Conservation (phyloP, 345 rosid species). For the Gynandropsis gynandra region DNA sequence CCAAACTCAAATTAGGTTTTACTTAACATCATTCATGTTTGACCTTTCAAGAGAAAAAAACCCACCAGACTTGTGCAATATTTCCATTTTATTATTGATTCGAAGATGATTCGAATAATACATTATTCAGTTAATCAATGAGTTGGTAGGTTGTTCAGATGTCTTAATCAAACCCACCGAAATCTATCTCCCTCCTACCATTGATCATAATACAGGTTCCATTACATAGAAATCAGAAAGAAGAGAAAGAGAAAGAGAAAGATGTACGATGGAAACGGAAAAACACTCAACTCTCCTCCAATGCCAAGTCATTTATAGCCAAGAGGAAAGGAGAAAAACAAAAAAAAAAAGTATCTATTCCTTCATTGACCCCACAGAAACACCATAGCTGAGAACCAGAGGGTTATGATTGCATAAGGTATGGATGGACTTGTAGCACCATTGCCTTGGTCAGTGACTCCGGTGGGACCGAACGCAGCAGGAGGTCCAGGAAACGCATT, state of each 20-base stretch:
- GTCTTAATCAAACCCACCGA: constrained; percentile 17
- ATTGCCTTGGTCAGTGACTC: constrained; percentile 13
- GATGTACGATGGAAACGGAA: not conserved
- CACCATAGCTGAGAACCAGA: constrained; percentile 29
- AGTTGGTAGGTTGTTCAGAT: constrained; percentile 21
- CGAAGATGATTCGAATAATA: not conserved
- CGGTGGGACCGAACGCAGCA: constrained; percentile 28
- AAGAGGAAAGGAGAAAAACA: constrained; percentile 20
- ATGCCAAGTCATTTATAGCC: constrained; percentile 1
- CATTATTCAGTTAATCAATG: not conserved
- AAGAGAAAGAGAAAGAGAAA: constrained; percentile 8
- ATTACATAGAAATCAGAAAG: not conserved
- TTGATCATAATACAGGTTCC: too few species aligned
- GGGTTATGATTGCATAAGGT: constrained; percentile 16
- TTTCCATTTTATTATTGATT: constrained; percentile 15
- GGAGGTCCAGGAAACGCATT: constrained; percentile 13
- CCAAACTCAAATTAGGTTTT: constrained; percentile 16
- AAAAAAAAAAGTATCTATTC: too few species aligned
- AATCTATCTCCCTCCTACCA: constrained; percentile 9
- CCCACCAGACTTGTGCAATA: constrained; percentile 4
- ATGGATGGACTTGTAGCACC: constrained; percentile 20
- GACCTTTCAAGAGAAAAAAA: constrained; percentile 2
- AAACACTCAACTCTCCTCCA: constrained; percentile 14
- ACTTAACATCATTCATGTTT: constrained; percentile 19
- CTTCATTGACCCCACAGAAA: constrained; percentile 8